These are phyloP conservation scores for Ustilago bromivora DNA, from an alignment of 1,284 basidiomycete genomes.

Conservation along the genomic window DNA sequence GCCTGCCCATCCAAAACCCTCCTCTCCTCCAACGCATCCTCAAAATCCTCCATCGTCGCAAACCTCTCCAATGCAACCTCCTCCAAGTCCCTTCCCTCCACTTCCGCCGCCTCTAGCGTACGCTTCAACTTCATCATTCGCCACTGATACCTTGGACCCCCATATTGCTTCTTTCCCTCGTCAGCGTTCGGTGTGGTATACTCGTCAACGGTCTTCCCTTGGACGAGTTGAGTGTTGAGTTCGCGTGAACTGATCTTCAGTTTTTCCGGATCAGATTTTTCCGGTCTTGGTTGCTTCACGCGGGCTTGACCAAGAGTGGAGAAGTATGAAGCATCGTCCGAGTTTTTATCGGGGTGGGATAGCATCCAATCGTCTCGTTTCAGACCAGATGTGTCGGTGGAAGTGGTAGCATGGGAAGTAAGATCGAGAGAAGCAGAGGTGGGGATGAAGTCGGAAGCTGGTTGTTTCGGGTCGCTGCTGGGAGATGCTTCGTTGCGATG, in stretches of 20 bases:
- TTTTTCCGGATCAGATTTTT: constrained; percentile 79
- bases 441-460: constrained; percentile 80
- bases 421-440: constrained; percentile 80
- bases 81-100: constrained; percentile 79
- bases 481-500: constrained; percentile 78
- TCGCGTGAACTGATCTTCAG: constrained; percentile 76
- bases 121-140: constrained; percentile 95
- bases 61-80: constrained; percentile 82
- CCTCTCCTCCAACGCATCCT: constrained; percentile 87
- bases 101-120: constrained; percentile 88
- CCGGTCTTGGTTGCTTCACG: constrained; percentile 71
- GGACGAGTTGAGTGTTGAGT: constrained; percentile 81
- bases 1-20: constrained; percentile 83
- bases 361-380: constrained; percentile 92
- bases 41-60: constrained; percentile 78
- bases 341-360: not conserved
- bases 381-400: constrained; percentile 71
- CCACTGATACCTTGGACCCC: constrained; percentile 93
- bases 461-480: constrained; percentile 73
- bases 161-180: constrained; percentile 69
- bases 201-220: constrained; percentile 75
- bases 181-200: constrained; percentile 70
- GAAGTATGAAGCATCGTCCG: constrained; percentile 72
- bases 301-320: constrained; percentile 82
- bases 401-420: constrained; percentile 74